Evolutionary conservation across 2,329 filamentous ascomycete genomes (phyloP).

Genomic region (Diaporthe sp.): DNA sequence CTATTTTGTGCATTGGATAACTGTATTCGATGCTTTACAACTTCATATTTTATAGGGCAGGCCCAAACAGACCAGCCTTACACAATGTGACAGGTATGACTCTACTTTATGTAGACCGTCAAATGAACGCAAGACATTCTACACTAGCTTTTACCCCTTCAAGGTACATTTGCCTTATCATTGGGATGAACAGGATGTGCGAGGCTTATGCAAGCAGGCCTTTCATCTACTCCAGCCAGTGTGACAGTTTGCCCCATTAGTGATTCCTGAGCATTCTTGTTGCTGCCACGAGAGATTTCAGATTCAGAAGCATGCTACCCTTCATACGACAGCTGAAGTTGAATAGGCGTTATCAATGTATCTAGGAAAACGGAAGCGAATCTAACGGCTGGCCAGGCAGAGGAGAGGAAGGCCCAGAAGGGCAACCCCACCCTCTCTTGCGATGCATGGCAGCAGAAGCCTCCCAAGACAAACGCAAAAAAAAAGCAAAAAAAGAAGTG

Average conservation of each 20-base stretch:
- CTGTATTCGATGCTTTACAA: neutral
- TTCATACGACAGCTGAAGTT: neutral
- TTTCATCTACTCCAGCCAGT: too few relatives aligned
- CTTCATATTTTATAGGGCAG: too few relatives aligned
- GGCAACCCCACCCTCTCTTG: neutral
- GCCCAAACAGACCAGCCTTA: neutral
- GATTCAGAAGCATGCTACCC: neutral
- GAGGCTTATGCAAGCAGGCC: too few relatives aligned
- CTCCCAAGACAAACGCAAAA: neutral
- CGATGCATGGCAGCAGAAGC: neutral
- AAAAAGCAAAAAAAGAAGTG: neutral
- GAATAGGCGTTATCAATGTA: neutral
- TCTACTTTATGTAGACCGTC: neutral
- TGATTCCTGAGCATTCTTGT: too few relatives aligned
- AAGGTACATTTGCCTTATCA: too few relatives aligned
- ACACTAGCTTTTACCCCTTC: neutral
- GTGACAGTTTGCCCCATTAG: too few relatives aligned
- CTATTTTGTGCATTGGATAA: neutral
- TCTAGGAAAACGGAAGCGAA: neutral
- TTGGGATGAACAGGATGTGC: too few relatives aligned
- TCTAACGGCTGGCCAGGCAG: neutral
- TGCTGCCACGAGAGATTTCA: neutral
- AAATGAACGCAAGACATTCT: neutral
- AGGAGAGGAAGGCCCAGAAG: neutral
- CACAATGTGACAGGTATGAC: neutral